phyloP scores from a whole-genome alignment of 352 stramenopile genomes.

The Phytophthora agathidicida region DNA sequence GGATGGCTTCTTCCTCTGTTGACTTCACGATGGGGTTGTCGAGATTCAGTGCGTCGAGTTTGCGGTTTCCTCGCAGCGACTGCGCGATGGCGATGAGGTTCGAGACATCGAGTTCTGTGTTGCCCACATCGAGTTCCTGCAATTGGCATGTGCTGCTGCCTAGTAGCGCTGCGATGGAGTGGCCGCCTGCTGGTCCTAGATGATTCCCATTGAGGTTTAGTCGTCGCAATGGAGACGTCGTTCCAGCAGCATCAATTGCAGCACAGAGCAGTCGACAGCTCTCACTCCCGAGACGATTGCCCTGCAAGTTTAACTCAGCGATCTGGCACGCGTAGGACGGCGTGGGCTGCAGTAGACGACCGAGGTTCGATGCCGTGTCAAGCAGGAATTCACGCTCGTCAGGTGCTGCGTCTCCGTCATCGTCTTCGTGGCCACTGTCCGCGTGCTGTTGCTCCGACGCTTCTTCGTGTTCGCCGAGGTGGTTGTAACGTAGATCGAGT shows the following conservation, averaged over 20 bases:
- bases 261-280: conserved; percentile 63
- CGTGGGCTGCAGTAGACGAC: conserved; percentile 51
- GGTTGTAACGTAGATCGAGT: conserved; percentile 62
- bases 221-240: conserved; percentile 38
- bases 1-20: conserved; percentile 72
- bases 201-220: conserved; percentile 66
- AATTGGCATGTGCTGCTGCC: conserved; percentile 36
- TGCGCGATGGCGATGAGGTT: conserved; percentile 74
- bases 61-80: conserved; percentile 49
- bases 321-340: conserved; percentile 59
- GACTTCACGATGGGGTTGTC: conserved; percentile 65
- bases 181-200: conserved; percentile 50
- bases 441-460: conserved; percentile 18
- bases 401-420: conserved; percentile 16
- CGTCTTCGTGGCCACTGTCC: conserved; percentile 20
- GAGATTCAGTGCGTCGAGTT: conserved; percentile 50
- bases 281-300: conserved; percentile 65
- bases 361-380: conserved; percentile 52
- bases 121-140: conserved; percentile 57
- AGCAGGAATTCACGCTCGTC: conserved; percentile 52
- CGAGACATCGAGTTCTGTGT: conserved; percentile 60
- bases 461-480: conserved; percentile 49
- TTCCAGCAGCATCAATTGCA: conserved; percentile 40
- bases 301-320: conserved; percentile 57
- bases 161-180: conserved; percentile 59